phyloP scores from a whole-genome alignment of 2,329 filamentous ascomycete species.

The Nigrospora oryzae region DNA sequence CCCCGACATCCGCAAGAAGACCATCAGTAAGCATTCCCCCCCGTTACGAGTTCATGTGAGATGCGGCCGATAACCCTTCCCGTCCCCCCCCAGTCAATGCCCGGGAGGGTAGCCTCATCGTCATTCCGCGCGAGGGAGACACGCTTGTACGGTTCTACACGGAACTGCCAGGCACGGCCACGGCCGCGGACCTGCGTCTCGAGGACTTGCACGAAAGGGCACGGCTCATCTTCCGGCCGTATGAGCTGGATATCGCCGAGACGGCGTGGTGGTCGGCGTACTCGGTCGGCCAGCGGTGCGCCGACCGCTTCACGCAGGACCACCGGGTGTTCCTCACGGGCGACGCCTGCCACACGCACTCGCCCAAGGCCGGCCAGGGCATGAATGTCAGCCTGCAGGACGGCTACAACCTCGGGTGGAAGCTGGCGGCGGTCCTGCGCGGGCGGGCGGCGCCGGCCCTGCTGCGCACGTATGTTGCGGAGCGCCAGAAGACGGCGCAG shows the following conservation, averaged over 20 bases:
- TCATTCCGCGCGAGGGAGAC: constrained; percentile 53
- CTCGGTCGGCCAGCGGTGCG: constrained; percentile 51
- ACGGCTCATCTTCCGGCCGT: constrained; percentile 43
- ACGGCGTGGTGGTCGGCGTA: constrained; percentile 59
- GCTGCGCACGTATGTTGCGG: constrained; percentile 43
- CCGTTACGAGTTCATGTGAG: no score
- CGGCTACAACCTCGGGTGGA: constrained; percentile 16
- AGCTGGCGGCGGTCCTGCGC: constrained; percentile 40
- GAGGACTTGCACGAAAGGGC: constrained; percentile 44
- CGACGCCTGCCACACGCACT: constrained; percentile 49
- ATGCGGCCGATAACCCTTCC: no score
- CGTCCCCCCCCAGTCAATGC: constrained; percentile 32
- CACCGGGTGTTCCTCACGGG: constrained; percentile 53
- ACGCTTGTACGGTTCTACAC: constrained; percentile 54
- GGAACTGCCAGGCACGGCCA: constrained; percentile 41
- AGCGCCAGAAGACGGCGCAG: constrained; percentile 41
- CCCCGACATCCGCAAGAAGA: constrained; percentile 52
- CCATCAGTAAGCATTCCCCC: constrained; percentile 17
- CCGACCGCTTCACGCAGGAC: constrained; percentile 47
- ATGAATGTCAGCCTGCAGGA: constrained; percentile 48
- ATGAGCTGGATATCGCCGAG: constrained; percentile 41
- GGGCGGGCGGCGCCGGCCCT: constrained; percentile 31
- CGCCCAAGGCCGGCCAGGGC: constrained; percentile 57
- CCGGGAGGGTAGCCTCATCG: constrained; percentile 43
- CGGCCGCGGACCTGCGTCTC: constrained; percentile 41